Base-by-base conservation (phyloP, 306 rosid genomes). In the Cicer cuneatum region DNA sequence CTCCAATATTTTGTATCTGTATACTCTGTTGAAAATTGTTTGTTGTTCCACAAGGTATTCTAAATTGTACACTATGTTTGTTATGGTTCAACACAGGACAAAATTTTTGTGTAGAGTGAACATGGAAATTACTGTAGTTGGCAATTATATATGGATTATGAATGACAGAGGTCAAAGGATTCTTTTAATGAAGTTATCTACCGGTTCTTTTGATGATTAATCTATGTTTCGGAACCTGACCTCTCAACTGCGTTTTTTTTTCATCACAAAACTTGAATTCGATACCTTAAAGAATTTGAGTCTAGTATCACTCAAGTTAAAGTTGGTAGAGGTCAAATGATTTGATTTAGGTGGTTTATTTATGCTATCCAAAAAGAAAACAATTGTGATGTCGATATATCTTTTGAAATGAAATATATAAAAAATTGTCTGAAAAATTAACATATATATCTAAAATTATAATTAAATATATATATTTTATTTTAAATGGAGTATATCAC, bases 41-140 rank as follows among this genome's bases (percentile, higher is more conserved):
- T 66, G 61, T 72, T 41, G 47, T 64, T 63, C 67, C 8, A 11
- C 11, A 10, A 51, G 10, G 7, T 29, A 41, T 59, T 43, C 18
- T 13, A 40, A 45, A 35, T 43, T 67, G 33, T 14, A 29, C 67
- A 66, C 7, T 15, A 16, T 66, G 21, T 76, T 57, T 10, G 35
- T 47, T 16, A 63, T 51, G 71, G 57, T 62, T 40, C 71, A 37
- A 24, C 37, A 14, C 39, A 45, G 40, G 53, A 65, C 39, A 24
- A 52, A 46, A 53, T 42, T 49, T 64, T 74, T 39, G 49, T 24
- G 57, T 43, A 61, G 62, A 10, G 45, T 16, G 14, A 7, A 12
- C 35, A 40, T 63, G 29, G 49, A 40, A 57, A 6, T 24, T 24
- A 7, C 46, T 15, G n/a, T 14, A 72, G 37, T 45, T 45, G 77